These are phyloP conservation scores for Russula griseocarnosa DNA, from an alignment of 768 basidiomycete genomes.

Conservation along the genomic window DNA sequence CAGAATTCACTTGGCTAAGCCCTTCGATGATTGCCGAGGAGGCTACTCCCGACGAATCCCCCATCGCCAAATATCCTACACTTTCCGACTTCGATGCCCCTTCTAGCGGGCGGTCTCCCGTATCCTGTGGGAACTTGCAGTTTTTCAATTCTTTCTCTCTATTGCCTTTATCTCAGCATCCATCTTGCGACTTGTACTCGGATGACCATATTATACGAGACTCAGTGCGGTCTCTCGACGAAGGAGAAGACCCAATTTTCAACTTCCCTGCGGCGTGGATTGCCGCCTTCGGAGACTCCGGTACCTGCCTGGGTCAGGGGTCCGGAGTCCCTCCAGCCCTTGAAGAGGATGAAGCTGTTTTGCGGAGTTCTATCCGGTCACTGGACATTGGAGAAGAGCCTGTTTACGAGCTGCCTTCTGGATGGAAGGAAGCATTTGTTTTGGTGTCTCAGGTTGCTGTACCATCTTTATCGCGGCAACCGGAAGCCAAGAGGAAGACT, in stretches of 20 bases:
- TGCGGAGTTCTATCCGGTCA: slow-evolving; percentile 18
- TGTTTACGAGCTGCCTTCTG: slow-evolving; percentile 12
- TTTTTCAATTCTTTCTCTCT: slow-evolving; percentile 1
- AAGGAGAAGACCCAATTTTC: slow-evolving; percentile 4
- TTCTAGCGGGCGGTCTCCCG: neutral
- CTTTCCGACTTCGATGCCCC: neutral
- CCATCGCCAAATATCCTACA: neutral
- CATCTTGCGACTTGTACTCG: neutral
- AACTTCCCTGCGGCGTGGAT: neutral
- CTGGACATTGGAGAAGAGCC: slow-evolving; percentile 22
- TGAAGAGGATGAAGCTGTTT: slow-evolving; percentile 18
- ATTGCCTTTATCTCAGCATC: slow-evolving; percentile 1
- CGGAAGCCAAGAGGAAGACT: slow-evolving; percentile 6
- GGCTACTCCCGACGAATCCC: neutral
- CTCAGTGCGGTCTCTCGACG: neutral
- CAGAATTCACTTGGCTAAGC: slow-evolving; percentile 15
- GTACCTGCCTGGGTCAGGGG: neutral
- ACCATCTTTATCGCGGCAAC: neutral
- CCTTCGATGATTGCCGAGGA: slow-evolving; percentile 8
- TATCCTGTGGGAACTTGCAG: neutral
- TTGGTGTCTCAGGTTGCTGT: neutral
- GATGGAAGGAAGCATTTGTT: slow-evolving; percentile 15
- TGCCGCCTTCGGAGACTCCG: slow-evolving; percentile 8
- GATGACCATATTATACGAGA: neutral
- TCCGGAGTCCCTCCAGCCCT: neutral